phyloP scores from a whole-genome alignment of 2,329 filamentous ascomycete genomes.

The Coniochaeta sp. region DNA sequence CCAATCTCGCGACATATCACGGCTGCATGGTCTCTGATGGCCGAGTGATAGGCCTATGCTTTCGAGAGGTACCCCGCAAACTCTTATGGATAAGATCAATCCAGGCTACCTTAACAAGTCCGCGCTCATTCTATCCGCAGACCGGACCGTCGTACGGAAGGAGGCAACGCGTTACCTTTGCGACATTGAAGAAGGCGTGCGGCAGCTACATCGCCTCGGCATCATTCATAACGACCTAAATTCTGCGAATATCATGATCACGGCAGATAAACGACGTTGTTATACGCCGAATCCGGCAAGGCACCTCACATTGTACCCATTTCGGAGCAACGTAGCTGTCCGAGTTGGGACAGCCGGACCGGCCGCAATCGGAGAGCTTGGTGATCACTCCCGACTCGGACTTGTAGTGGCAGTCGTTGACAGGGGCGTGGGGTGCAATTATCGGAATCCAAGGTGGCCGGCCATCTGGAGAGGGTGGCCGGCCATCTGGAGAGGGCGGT shows the following conservation, averaged over 20 bases:
- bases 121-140: not conserved
- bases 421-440: too few relatives aligned
- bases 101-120: not conserved
- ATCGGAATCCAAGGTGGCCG: too few relatives aligned
- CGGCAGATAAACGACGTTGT: not conserved
- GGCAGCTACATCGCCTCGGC: not conserved
- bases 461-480: too few relatives aligned
- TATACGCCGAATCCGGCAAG: too few relatives aligned
- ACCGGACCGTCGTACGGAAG: not conserved
- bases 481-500: too few relatives aligned
- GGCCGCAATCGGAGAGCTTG: not conserved
- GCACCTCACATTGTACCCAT: not conserved
- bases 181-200: constrained; percentile 5
- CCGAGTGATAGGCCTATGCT: not conserved
- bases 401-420: not conserved
- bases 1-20: not conserved
- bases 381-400: not conserved
- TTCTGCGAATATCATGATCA: not conserved
- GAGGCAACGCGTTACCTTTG: not conserved
- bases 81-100: not conserved
- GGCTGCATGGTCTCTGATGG: not conserved
- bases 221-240: constrained; percentile 1
- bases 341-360: not conserved
- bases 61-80: not conserved
- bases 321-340: not conserved